Conservation (phyloP, 129 eudicot species). For the Dittrichia graveolens region DNA sequence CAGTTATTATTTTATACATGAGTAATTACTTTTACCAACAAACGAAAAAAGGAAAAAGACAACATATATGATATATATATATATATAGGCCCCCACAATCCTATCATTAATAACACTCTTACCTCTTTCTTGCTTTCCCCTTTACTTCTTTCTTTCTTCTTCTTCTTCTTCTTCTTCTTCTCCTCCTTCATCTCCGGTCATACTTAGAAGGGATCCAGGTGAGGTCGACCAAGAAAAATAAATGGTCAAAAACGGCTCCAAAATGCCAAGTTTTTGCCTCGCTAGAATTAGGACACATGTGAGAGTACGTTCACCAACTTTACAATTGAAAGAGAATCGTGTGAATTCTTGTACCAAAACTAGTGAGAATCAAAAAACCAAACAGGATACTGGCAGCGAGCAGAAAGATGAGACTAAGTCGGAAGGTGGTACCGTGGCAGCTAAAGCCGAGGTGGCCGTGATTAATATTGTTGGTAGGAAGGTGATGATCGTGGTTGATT, state of each 20-base stretch:
- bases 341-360: conserved; percentile 9
- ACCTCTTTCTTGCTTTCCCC: conserved; percentile 26
- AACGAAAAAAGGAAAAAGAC: conserved; percentile 26
- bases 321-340: conserved; percentile 39
- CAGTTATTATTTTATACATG: neutral
- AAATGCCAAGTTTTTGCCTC: conserved; percentile 66
- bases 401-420: conserved; percentile 16
- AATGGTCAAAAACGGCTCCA: conserved; percentile 57
- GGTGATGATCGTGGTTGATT: conserved; percentile 81
- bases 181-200: conserved; percentile 17
- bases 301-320: conserved; percentile 68
- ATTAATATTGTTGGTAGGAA: conserved; percentile 45
- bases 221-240: neutral
- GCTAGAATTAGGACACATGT: conserved; percentile 72
- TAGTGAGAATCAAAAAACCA: conserved; percentile 13
- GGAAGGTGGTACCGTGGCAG: neutral
- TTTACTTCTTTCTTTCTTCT: conserved; percentile 19
- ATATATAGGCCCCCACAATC: conserved; percentile 27
- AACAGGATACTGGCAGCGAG: conserved; percentile 1
- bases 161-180: neutral
- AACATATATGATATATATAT: too few species aligned
- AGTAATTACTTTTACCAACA: conserved; percentile 23
- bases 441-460: conserved; percentile 17
- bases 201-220: conserved; percentile 9
- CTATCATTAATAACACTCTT: conserved; percentile 19